Percentiles rank a stretch among this genome's conserved stretches.
Conservation (phyloP, 1,139 yeast species). For the Nematodospora anomalae region DNA sequence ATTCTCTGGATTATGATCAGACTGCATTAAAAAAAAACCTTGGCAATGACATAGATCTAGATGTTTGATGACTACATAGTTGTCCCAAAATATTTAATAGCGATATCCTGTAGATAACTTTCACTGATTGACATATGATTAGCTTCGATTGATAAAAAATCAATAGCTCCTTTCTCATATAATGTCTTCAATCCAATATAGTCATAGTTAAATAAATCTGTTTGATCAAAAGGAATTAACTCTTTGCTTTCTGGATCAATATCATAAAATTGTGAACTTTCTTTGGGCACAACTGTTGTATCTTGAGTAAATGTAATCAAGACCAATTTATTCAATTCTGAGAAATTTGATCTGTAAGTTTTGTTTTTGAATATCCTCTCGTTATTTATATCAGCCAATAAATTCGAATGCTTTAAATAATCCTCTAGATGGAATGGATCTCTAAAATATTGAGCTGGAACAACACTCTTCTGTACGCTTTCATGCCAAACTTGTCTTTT, state of each 20-base stretch:
- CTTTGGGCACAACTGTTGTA: conserved; percentile 69
- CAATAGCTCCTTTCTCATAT: conserved; percentile 42
- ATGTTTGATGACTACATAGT: conserved; percentile 3
- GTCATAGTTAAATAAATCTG: conserved; percentile 52
- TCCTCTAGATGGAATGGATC: conserved; percentile 47
- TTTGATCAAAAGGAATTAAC: conserved; percentile 47
- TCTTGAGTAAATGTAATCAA: conserved; percentile 62
- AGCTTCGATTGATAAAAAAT: conserved; percentile 55
- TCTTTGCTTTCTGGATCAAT: conserved; percentile 44
- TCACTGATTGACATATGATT: conserved; percentile 66
- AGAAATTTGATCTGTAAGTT: conserved; percentile 45
- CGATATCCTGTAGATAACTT: conserved; percentile 41
- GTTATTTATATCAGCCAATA: conserved; percentile 67
- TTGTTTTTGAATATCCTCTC: conserved; percentile 37
- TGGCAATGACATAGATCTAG: conserved; percentile 12
- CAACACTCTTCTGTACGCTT: conserved; percentile 54
- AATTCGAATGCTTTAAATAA: conserved; percentile 51
- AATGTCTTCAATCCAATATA: conserved; percentile 59
- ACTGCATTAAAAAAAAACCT: conserved; percentile 6
- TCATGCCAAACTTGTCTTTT: conserved; percentile 62
- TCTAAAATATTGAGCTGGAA: conserved; percentile 79
- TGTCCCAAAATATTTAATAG: conserved; percentile 32
- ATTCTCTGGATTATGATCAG: not conserved
- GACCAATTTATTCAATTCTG: conserved; percentile 50
- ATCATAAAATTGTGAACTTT: conserved; percentile 68